Evolutionary conservation across 345 rosid genomes (phyloP), one percentile per base, ranked within the genome.

Genomic region (Euphorbia peplus): DNA sequence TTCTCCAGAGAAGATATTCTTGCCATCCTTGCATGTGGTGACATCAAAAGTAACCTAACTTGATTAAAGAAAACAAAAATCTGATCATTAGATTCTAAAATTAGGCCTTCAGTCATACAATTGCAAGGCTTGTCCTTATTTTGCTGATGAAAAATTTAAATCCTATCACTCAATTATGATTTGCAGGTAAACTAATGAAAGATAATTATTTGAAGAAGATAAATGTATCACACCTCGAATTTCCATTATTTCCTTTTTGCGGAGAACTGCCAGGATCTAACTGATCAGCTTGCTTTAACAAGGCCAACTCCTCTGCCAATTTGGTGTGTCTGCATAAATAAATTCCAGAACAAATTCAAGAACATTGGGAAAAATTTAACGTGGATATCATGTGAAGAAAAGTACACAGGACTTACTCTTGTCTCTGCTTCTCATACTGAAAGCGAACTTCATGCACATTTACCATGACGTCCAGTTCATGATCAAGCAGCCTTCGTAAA

Each of bases 391-490:
- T 21, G 41, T 26, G 30, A 21, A 63, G 8, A 22, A 44, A 24
- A 47, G 55, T 47, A 14, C 29, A 46, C 55, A 46, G 10, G 25
- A 77, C 98, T 46, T 88, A 95, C 99, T 90, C 96, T 70, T 95
- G 92, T 81, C 95, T 90, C 82, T 95, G 99, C 75, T 86, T 95
- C 85, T 92, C 98, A 67, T 92, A 92, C 76, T 95, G 98, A 56
- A 81, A 84, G 62, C 98, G 99, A 63, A 95, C 99, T 88, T 88
- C 99, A 76, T 92, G 98, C 78, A 95, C 92, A 79, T 95, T 88
- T 79, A 91, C 96, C 93, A 95, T 90, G 74, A 95, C 96, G 83
- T 95, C 98, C 71, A 95, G 82, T 81, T 95, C 99, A 66, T 95
- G 96, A 68, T 95, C 93, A 70, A 95, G 91, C 98, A 97, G 92